Evolutionary conservation across 2,329 filamentous ascomycete genomes (phyloP).

Genomic region (Pestalotiopsis sp.): DNA sequence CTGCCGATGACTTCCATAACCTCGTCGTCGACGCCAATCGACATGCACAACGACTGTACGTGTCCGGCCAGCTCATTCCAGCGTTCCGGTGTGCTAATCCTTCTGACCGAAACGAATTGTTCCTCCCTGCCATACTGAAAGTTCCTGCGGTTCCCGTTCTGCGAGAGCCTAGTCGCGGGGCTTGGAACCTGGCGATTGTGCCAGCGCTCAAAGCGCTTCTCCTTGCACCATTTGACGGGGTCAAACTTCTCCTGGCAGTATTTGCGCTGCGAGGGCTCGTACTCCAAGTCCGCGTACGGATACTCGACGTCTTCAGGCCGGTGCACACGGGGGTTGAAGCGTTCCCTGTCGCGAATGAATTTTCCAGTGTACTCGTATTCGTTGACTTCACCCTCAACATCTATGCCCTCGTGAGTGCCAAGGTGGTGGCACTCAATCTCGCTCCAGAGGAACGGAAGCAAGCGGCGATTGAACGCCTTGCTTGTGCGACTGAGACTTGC

Average conservation of each 20-base stretch:
- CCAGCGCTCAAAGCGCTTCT: neutral
- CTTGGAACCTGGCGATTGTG: neutral
- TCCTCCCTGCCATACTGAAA: slow-evolving; percentile 8
- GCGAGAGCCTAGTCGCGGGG: neutral
- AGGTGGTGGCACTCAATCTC: slow-evolving; percentile 13
- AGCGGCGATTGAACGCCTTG: neutral
- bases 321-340: neutral
- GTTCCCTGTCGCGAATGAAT: neutral
- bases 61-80: slow-evolving; percentile 8
- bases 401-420: slow-evolving; percentile 12
- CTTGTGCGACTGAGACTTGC: slow-evolving; percentile 12
- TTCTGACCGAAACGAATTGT: neutral
- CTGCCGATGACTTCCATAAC: slow-evolving; percentile 3
- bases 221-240: neutral
- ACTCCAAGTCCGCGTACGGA: neutral
- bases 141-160: neutral
- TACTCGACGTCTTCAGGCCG: neutral
- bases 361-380: too few relatives aligned
- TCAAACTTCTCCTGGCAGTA: neutral
- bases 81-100: neutral
- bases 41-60: slow-evolving; percentile 15
- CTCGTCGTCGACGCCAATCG: slow-evolving; percentile 10
- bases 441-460: slow-evolving; percentile 14
- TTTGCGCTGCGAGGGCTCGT: neutral
- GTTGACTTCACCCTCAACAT: neutral